Evolutionary conservation across 2,329 filamentous ascomycete species (phyloP).

Genomic region (Aphanoascus verrucosus): DNA sequence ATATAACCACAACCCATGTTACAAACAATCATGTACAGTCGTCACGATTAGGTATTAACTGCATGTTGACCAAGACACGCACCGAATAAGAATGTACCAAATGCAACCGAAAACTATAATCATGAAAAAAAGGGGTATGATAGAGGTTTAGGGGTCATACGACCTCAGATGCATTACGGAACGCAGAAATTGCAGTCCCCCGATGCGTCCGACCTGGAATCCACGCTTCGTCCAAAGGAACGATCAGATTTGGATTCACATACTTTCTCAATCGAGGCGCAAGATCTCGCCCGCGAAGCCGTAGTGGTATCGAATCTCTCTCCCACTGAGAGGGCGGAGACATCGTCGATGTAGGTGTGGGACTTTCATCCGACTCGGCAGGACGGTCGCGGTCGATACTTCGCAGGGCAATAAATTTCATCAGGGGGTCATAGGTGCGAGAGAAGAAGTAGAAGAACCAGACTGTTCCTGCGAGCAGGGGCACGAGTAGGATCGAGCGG

Average conservation of each 20-base stretch:
- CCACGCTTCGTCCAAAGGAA: constrained; percentile 37
- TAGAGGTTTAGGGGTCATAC: background rate
- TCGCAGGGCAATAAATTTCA: constrained; percentile 80
- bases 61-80: background rate
- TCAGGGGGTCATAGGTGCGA: constrained; percentile 73
- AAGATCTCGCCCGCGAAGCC: constrained; percentile 32
- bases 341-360: constrained; percentile 29
- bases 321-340: constrained; percentile 36
- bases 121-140: background rate
- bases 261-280: constrained; percentile 36
- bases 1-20: background rate
- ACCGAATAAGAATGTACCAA: background rate
- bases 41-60: background rate
- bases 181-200: background rate
- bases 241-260: constrained; percentile 37
- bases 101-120: background rate
- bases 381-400: constrained; percentile 59
- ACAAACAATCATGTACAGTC: background rate
- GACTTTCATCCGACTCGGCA: constrained; percentile 19
- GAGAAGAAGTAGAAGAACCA: constrained; percentile 84
- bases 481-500: constrained; percentile 60
- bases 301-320: constrained; percentile 34
- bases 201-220: constrained; percentile 25
- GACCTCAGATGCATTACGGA: background rate
- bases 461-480: constrained; percentile 65